phyloP scores from a whole-genome alignment of 2,329 filamentous ascomycete species.

The Teratosphaeria gauchensis region DNA sequence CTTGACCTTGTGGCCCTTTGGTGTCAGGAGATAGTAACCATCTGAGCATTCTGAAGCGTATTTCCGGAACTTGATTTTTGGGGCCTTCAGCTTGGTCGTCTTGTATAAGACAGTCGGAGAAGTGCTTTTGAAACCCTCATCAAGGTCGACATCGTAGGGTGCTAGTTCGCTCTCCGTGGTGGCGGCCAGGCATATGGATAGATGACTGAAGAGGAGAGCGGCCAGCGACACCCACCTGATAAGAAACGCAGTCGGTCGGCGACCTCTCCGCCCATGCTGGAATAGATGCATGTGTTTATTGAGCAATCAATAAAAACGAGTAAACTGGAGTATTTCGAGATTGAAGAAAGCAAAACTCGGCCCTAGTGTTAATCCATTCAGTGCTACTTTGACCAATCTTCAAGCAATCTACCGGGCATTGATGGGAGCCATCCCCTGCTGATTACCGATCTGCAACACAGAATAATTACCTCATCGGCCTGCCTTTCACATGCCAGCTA shows the following conservation, averaged over 20 bases:
- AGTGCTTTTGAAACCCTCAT: neutral
- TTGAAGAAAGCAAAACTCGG: no score
- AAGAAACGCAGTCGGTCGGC: neutral
- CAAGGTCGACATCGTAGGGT: slow-evolving; percentile 2
- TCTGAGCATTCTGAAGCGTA: slow-evolving; percentile 9
- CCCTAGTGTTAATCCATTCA: no score
- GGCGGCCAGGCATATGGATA: neutral
- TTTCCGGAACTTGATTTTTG: slow-evolving; percentile 7
- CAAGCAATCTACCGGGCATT: no score
- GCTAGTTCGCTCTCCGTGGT: neutral
- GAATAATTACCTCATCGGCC: neutral
- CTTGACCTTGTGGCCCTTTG: slow-evolving; percentile 8
- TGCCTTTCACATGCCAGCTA: neutral
- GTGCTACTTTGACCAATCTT: no score
- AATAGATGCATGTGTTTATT: neutral
- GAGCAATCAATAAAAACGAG: neutral
- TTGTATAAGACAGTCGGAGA: slow-evolving; percentile 9
- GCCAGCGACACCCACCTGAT: neutral
- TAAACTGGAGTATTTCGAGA: no score
- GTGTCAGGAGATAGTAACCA: slow-evolving; percentile 16
- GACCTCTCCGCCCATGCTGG: neutral
- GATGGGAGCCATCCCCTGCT: no score
- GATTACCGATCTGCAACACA: no score
- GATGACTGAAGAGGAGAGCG: neutral
- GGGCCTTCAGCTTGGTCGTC: slow-evolving; percentile 9